Percentiles rank a stretch among this genome's conserved stretches.
These are phyloP conservation scores for Plantago elongata DNA, from an alignment of 257 asterid species.

Conservation along the genomic window DNA sequence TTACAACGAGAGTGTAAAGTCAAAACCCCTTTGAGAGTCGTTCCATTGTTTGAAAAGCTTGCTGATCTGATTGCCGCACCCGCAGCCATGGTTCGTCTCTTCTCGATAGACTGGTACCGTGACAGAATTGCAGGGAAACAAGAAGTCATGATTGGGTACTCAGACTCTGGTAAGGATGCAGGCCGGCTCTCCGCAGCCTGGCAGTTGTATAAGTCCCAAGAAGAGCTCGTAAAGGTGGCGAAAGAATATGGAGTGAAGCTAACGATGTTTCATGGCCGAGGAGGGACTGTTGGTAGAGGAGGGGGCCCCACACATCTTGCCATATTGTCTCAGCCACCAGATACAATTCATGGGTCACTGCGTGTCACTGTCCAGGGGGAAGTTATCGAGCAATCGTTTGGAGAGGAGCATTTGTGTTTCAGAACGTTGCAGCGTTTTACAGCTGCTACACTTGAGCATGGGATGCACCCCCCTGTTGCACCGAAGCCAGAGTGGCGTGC, in stretches of 20 bases:
- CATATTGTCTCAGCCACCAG: slow-evolving; percentile 93
- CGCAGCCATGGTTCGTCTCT: slow-evolving; percentile 78
- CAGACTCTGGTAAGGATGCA: slow-evolving; percentile 95
- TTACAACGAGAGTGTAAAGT: slow-evolving; percentile 83
- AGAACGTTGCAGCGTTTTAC: slow-evolving; percentile 88
- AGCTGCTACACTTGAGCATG: slow-evolving; percentile 99
- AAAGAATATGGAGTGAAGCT: slow-evolving; percentile 79
- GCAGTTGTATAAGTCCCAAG: slow-evolving; percentile 92
- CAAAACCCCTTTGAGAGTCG: slow-evolving; percentile 66
- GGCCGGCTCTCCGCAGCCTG: slow-evolving; percentile 97
- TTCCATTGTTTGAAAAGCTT: slow-evolving; percentile 85
- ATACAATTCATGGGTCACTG: slow-evolving; percentile 79
- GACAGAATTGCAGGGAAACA: slow-evolving; percentile 75
- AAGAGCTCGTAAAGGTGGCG: slow-evolving; percentile 83
- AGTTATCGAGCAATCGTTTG: slow-evolving; percentile 86
- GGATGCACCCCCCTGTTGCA: slow-evolving; percentile 81
- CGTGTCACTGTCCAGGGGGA: slow-evolving; percentile 98
- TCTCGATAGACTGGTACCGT: slow-evolving; percentile 84
- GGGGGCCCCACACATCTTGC: slow-evolving; percentile 99
- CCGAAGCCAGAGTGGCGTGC: slow-evolving; percentile 96
- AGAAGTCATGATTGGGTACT: slow-evolving; percentile 97
- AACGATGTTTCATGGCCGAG: slow-evolving; percentile 91
- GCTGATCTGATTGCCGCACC: slow-evolving; percentile 92
- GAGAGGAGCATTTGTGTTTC: slow-evolving; percentile 92
- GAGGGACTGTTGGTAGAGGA: slow-evolving; percentile 93